Percentiles rank a stretch among this genome's conserved stretches.
Evolutionary conservation across 306 rosid species (phyloP).

Genomic region (Vicia sativa): DNA sequence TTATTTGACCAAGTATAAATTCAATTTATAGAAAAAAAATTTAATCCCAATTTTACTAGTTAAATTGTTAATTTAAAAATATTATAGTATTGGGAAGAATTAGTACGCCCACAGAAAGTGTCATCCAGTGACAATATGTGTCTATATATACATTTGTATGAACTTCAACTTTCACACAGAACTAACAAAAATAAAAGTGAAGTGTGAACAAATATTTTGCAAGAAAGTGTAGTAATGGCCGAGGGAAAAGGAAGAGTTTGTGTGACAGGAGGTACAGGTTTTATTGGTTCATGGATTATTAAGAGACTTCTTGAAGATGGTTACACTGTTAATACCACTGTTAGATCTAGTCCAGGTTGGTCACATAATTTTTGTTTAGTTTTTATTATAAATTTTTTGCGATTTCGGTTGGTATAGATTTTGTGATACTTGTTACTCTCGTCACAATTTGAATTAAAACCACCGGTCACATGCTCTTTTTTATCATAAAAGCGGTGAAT

Average conservation of each 20-base stretch:
- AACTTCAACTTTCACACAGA: not conserved
- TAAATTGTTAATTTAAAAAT: not conserved
- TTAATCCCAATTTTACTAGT: not conserved
- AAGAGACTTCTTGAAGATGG: constrained; percentile 53
- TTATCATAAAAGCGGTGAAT: no score
- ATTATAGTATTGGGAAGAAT: not conserved
- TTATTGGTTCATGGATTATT: constrained; percentile 54
- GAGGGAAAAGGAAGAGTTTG: constrained; percentile 41
- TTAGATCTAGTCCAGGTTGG: constrained; percentile 53
- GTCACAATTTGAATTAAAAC: no score
- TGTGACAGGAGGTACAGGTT: constrained; percentile 62
- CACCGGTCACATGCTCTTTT: no score
- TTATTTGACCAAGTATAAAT: not conserved
- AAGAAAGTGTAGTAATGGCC: constrained; percentile 16
- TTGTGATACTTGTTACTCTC: no score
- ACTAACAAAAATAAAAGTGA: not conserved
- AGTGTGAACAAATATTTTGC: not conserved
- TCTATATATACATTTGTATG: not conserved
- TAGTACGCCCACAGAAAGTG: constrained; percentile 12
- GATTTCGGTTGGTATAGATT: no score
- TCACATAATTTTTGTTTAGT: no score
- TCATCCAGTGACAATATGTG: not conserved
- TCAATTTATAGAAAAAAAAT: not conserved
- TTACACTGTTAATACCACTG: constrained; percentile 48
- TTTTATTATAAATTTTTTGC: no score